These are phyloP conservation scores for Phytophthora quininea DNA, from an alignment of 352 stramenopile species.

Conservation along the genomic window DNA sequence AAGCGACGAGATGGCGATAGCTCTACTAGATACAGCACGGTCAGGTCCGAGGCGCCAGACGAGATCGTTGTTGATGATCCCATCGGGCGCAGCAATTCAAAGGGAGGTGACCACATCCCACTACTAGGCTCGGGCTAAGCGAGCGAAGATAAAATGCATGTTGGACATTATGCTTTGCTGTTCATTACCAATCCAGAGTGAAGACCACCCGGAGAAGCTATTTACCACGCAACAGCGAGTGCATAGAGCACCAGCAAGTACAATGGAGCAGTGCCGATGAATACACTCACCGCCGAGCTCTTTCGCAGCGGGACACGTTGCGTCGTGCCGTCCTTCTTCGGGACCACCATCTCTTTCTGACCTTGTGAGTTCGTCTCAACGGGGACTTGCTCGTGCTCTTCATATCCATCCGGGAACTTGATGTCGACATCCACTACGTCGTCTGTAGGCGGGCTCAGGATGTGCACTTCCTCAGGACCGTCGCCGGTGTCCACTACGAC, in stretches of 20 bases:
- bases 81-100: constrained; percentile 22
- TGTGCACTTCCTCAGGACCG: no score
- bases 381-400: not conserved
- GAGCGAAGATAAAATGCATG: not conserved
- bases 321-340: no score
- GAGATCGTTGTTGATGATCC: constrained; percentile 24
- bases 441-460: no score
- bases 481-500: no score
- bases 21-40: constrained; percentile 27
- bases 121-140: constrained; percentile 28
- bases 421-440: constrained; percentile 2
- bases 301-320: no score
- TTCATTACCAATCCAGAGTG: no score
- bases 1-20: constrained; percentile 29
- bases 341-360: not conserved
- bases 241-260: no score
- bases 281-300: no score
- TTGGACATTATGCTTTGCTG: not conserved
- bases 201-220: no score
- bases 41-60: constrained; percentile 15
- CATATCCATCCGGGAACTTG: not conserved
- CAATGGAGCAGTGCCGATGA: no score
- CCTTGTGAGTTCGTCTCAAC: not conserved
- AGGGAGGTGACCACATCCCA: constrained; percentile 36
- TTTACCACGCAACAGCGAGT: no score